Conservation (phyloP, 2,329 filamentous ascomycete genomes). For the Fusarium algeriense region DNA sequence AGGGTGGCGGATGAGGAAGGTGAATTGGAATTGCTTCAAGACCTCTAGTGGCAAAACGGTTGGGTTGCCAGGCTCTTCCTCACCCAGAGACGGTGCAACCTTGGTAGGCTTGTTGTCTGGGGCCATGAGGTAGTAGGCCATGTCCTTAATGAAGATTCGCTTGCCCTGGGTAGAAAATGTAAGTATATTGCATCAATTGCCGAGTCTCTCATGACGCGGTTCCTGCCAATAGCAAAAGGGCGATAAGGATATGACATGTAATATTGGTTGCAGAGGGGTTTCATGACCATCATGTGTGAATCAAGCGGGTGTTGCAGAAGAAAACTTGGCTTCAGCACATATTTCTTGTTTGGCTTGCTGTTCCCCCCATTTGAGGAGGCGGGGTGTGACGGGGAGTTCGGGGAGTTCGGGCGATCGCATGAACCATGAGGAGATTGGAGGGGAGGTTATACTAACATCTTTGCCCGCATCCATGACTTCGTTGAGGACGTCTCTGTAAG, state of each 20-base stretch:
- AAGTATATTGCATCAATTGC: conserved; percentile 31
- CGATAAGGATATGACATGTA: conserved; percentile 11
- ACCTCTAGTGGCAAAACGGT: conserved; percentile 83
- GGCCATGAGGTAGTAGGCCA: conserved; percentile 90
- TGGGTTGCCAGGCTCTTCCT: conserved; percentile 77
- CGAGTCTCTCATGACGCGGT: background rate
- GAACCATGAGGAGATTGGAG: conserved; percentile 23
- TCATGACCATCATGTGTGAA: conserved; percentile 1
- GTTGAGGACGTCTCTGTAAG: conserved; percentile 82
- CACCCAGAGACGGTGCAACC: conserved; percentile 84
- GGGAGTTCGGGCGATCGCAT: conserved; percentile 35
- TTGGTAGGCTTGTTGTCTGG: conserved; percentile 75
- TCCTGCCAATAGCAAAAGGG: background rate
- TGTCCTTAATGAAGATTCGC: conserved; percentile 98
- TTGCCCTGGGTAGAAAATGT: conserved; percentile 72
- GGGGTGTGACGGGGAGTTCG: conserved; percentile 35
- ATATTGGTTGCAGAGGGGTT: background rate
- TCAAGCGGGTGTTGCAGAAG: background rate
- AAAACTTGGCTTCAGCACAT: conserved; percentile 14
- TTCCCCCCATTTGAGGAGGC: conserved; percentile 27
- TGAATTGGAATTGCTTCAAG: conserved; percentile 88
- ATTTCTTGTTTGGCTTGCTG: conserved; percentile 9
- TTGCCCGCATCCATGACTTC: conserved; percentile 77
- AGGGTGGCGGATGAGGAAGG: conserved; percentile 97
- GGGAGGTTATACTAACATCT: conserved; percentile 69